Percentiles rank a stretch among this genome's conserved stretches.
These are phyloP conservation scores for Penicillium bialowiezense DNA, from an alignment of 495 filamentous ascomycete species.

Conservation along the genomic window DNA sequence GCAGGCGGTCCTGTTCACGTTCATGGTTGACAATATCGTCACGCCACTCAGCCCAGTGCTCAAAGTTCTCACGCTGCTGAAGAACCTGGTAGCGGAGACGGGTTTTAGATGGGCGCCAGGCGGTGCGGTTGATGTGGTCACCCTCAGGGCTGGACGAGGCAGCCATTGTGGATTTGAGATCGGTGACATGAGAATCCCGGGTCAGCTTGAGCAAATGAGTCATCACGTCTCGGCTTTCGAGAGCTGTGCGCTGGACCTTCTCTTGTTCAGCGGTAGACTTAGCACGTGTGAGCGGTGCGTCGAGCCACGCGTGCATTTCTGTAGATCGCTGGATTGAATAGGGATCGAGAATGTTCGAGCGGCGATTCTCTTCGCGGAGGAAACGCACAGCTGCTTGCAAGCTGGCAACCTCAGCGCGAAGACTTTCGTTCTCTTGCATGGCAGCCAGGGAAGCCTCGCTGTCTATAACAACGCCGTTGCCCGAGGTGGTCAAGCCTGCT, in stretches of 20 bases:
- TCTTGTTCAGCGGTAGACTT: conserved; percentile 49
- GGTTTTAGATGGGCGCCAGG: conserved; percentile 59
- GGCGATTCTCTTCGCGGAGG: conserved; percentile 73
- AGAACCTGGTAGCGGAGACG: conserved; percentile 59
- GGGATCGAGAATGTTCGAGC: conserved; percentile 60
- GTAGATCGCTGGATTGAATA: conserved; percentile 53
- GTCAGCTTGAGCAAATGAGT: conserved; percentile 69
- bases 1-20: conserved; percentile 42
- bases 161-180: conserved; percentile 46
- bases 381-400: conserved; percentile 76
- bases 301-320: conserved; percentile 55
- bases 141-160: conserved; percentile 8
- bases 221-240: conserved; percentile 69
- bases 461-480: conserved; percentile 42
- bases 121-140: conserved; percentile 47
- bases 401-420: conserved; percentile 65
- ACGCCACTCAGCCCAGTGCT: conserved; percentile 59
- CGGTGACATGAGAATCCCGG: conserved; percentile 55
- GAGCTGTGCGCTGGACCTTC: conserved; percentile 55
- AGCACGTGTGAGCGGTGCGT: conserved; percentile 56
- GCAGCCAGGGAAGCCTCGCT: conserved; percentile 49
- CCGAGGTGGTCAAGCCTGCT: conserved; percentile 44
- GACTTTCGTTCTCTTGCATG: conserved; percentile 69
- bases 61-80: conserved; percentile 58
- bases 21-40: conserved; percentile 50